These are phyloP conservation scores for Aspergillus carbonarius DNA, from an alignment of 2,329 filamentous ascomycete species.

Conservation along the genomic window DNA sequence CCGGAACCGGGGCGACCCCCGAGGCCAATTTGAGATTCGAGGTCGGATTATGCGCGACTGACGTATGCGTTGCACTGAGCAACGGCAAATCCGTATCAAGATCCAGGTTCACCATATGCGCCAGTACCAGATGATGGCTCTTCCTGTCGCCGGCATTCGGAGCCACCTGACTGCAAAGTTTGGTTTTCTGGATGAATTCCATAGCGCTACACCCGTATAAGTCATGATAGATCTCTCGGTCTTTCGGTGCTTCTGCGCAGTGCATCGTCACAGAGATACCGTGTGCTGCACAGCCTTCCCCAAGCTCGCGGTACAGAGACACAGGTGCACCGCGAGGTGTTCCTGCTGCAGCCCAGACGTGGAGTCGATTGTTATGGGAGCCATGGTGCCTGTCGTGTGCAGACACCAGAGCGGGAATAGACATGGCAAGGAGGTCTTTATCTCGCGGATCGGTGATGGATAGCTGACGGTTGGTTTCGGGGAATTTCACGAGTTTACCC, in stretches of 20 bases:
- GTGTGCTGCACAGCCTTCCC: neutral
- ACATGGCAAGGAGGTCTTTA: slow-evolving; percentile 28
- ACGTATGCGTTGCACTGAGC: slow-evolving; percentile 40
- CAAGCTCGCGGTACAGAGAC: neutral
- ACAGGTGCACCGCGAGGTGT: slow-evolving; percentile 5
- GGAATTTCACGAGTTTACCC: slow-evolving; percentile 24
- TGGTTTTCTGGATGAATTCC: slow-evolving; percentile 15
- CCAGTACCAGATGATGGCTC: slow-evolving; percentile 1
- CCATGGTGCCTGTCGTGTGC: slow-evolving; percentile 21
- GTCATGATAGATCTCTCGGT: slow-evolving; percentile 7
- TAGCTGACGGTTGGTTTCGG: slow-evolving; percentile 25
- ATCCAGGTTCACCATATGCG: slow-evolving; percentile 10
- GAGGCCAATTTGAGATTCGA: slow-evolving; percentile 55
- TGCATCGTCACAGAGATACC: slow-evolving; percentile 9
- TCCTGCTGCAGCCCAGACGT: slow-evolving; percentile 9
- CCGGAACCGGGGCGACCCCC: slow-evolving; percentile 38
- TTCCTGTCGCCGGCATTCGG: slow-evolving; percentile 28
- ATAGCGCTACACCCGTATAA: slow-evolving; percentile 7
- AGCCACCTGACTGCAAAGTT: slow-evolving; percentile 27
- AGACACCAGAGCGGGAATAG: slow-evolving; percentile 23
- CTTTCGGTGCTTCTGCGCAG: slow-evolving; percentile 6
- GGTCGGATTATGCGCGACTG: slow-evolving; percentile 53
- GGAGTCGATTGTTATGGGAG: neutral
- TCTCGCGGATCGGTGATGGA: slow-evolving; percentile 31
- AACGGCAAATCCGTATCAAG: slow-evolving; percentile 34